These are phyloP conservation scores for Saccharomyces hybrid DNA, from an alignment of 1,139 yeast genomes.

Conservation along the genomic window DNA sequence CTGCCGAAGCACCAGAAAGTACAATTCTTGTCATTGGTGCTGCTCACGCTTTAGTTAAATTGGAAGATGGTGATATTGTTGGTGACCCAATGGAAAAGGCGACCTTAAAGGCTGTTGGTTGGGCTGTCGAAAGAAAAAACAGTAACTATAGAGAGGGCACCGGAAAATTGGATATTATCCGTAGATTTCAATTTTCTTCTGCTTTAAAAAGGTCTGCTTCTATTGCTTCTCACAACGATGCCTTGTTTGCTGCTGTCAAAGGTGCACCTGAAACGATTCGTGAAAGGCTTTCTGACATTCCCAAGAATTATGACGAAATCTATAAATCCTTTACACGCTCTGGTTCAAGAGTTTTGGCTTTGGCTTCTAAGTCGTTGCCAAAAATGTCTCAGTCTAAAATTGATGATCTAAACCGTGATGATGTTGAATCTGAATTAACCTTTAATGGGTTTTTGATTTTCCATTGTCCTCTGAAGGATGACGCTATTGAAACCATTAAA, in stretches of 20 bases:
- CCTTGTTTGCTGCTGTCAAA: conserved; percentile 77
- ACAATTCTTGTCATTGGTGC: conserved; percentile 80
- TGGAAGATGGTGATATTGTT: conserved; percentile 94
- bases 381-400: conserved; percentile 46
- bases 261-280: conserved; percentile 99
- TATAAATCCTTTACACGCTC: conserved; percentile 89
- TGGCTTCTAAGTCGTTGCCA: conserved; percentile 75
- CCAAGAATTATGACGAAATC: conserved; percentile 74
- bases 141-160: conserved; percentile 40
- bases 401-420: conserved; percentile 57
- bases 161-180: conserved; percentile 63
- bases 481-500: conserved; percentile 81
- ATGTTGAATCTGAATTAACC: conserved; percentile 61
- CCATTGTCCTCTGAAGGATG: conserved; percentile 93
- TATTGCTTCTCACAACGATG: conserved; percentile 57
- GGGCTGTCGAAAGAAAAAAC: conserved; percentile 78
- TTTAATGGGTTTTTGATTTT: conserved; percentile 94
- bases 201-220: conserved; percentile 93
- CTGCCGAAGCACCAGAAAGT: conserved; percentile 54
- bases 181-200: conserved; percentile 96
- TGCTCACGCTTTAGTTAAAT: conserved; percentile 88
- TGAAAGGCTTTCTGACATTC: conserved; percentile 63
- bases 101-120: conserved; percentile 78
- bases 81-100: conserved; percentile 99
- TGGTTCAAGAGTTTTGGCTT: conserved; percentile 93